Percentiles rank a stretch among this genome's conserved stretches.
Conservation (phyloP, 352 stramenopile genomes). For the Nothophytophthora sp. region DNA sequence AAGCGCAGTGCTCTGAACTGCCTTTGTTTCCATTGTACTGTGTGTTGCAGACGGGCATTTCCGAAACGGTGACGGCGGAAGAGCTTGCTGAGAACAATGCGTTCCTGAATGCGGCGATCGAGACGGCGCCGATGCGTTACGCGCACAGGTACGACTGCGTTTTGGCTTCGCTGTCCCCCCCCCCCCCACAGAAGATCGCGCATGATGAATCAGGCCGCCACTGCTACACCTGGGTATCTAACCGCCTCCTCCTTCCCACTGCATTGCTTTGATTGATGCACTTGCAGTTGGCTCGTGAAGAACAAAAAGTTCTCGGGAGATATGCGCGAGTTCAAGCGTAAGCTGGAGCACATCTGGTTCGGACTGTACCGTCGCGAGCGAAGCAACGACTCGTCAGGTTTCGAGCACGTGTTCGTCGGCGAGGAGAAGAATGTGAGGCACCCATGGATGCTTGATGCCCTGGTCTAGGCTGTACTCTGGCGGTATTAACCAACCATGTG, state of each 20-base stretch:
- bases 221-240: no score
- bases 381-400: constrained; percentile 92
- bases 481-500: no score
- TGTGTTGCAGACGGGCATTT: constrained; percentile 66
- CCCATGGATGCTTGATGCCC: no score
- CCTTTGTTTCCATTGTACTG: background rate
- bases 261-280: no score
- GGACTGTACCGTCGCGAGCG: constrained; percentile 91
- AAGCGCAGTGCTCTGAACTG: no score
- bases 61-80: constrained; percentile 83
- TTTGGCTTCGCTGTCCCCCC: background rate
- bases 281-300: constrained; percentile 71
- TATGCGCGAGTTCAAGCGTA: constrained; percentile 81
- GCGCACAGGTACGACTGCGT: constrained; percentile 75
- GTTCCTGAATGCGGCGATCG: constrained; percentile 93
- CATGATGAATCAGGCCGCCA: no score
- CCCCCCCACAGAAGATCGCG: no score
- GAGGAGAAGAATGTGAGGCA: constrained; percentile 91
- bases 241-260: no score
- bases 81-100: constrained; percentile 90
- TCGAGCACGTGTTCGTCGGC: constrained; percentile 97
- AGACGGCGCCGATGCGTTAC: constrained; percentile 95
- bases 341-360: constrained; percentile 96
- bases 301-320: constrained; percentile 86
- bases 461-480: no score